phyloP scores from a whole-genome alignment of 176 grass and related monocot species.

The Coix lacrymajobi region DNA sequence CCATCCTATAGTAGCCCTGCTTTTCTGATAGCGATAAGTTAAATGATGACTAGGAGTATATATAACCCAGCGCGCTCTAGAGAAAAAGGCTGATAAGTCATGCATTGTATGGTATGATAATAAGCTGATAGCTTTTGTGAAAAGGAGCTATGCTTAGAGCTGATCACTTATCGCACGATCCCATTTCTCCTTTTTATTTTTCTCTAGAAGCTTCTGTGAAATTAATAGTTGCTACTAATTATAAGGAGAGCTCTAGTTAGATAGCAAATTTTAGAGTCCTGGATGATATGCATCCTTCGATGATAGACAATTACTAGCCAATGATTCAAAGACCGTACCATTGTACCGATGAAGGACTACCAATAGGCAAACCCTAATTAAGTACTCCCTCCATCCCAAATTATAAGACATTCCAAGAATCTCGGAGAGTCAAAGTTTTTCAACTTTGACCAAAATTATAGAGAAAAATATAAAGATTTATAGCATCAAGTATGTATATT shows the following conservation, averaged over 20 bases:
- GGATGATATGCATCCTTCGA: too few relatives aligned
- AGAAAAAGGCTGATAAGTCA: constrained; percentile 27
- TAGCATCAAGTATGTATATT: too few relatives aligned
- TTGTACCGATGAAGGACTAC: too few relatives aligned
- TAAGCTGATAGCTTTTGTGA: constrained; percentile 32
- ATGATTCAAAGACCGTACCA: too few relatives aligned
- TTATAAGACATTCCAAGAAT: too few relatives aligned
- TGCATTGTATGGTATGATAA: constrained; percentile 34
- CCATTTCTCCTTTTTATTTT: neutral
- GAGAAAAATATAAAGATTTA: too few relatives aligned
- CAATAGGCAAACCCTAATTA: too few relatives aligned
- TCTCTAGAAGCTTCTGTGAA: neutral
- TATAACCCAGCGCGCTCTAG: neutral
- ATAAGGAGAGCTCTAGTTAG: neutral
- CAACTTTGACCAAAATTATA: too few relatives aligned
- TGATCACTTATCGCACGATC: constrained; percentile 25
- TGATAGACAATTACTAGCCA: too few relatives aligned
- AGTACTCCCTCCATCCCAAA: too few relatives aligned
- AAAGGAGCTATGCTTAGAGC: neutral
- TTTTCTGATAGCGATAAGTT: constrained; percentile 10
- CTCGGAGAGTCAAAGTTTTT: too few relatives aligned
- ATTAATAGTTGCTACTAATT: neutral
- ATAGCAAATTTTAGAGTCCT: neutral
- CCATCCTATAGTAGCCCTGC: neutral
- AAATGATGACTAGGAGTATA: neutral